Percentiles rank a stretch among this genome's conserved stretches.
Evolutionary conservation across 768 basidiomycete genomes (phyloP).

Genomic region (Lactarius tabidus): DNA sequence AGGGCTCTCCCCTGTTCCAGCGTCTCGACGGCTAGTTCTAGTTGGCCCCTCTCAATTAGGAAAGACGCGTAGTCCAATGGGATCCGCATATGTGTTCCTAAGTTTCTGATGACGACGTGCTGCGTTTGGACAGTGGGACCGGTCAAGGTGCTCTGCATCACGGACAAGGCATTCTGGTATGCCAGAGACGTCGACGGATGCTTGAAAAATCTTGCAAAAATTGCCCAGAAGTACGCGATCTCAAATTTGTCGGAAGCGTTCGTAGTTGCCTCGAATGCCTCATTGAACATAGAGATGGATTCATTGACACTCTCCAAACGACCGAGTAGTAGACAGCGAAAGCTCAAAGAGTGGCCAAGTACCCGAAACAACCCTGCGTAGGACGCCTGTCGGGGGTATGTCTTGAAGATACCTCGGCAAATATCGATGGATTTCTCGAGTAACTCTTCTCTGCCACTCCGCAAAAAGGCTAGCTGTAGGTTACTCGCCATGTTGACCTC

Average conservation of each 20-base stretch:
- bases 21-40: conserved; percentile 12
- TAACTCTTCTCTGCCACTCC: background rate
- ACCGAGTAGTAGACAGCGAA: background rate
- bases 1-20: conserved; percentile 22
- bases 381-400: background rate
- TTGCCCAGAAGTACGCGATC: background rate
- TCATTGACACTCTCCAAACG: background rate
- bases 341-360: background rate
- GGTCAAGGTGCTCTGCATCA: background rate
- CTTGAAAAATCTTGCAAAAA: background rate
- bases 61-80: conserved; percentile 5
- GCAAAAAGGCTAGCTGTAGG: background rate
- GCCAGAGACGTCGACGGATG: background rate
- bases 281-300: background rate
- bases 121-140: conserved; percentile 8
- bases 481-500: background rate
- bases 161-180: conserved; percentile 4
- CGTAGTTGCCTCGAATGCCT: background rate
- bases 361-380: background rate
- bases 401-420: background rate
- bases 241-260: background rate
- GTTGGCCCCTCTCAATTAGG: background rate
- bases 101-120: background rate
- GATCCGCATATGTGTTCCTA: background rate
- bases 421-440: conserved; percentile 8